These are phyloP conservation scores for Mrakia hoshinonis DNA, from an alignment of 768 basidiomycete genomes.

Conservation along the genomic window DNA sequence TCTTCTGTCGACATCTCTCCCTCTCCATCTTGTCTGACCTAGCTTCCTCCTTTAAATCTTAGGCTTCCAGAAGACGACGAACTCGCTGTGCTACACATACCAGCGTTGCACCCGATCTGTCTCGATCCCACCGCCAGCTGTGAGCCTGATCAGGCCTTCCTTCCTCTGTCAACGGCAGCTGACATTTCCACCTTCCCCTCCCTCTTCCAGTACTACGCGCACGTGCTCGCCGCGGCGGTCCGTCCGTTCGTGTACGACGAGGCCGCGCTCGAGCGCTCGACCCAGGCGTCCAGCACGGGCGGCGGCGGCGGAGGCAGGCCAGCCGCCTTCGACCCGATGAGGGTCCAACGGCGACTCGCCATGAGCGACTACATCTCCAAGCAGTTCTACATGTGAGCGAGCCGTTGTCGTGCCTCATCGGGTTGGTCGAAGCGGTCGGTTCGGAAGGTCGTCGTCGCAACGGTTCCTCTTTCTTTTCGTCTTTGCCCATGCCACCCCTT, in stretches of 20 bases:
- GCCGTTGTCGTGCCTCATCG: too few relatives aligned
- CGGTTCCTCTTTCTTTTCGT: background rate
- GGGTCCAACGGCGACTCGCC: background rate
- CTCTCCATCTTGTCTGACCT: background rate
- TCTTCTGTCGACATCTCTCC: background rate
- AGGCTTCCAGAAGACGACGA: slow-evolving; percentile 1
- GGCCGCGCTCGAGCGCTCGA: slow-evolving; percentile 9
- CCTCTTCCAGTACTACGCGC: slow-evolving; percentile 13
- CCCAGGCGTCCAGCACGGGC: background rate
- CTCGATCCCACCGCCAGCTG: slow-evolving; percentile 16
- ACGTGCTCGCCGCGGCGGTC: slow-evolving; percentile 16
- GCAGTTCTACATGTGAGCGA: background rate
- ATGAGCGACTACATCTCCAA: background rate
- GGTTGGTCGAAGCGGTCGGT: too few relatives aligned
- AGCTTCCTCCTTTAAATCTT: background rate
- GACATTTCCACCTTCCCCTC: background rate
- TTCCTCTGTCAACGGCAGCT: too few relatives aligned
- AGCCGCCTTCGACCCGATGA: slow-evolving; percentile 5
- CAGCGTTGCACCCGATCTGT: slow-evolving; percentile 33
- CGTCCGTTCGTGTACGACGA: slow-evolving; percentile 22
- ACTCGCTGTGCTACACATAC: slow-evolving; percentile 33
- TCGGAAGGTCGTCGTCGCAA: background rate
- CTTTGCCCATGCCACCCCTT: background rate
- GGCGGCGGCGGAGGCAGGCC: background rate
- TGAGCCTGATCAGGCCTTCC: background rate